These are phyloP conservation scores for Kuraishia ogatae DNA, from an alignment of 805 yeast species.

Conservation along the genomic window DNA sequence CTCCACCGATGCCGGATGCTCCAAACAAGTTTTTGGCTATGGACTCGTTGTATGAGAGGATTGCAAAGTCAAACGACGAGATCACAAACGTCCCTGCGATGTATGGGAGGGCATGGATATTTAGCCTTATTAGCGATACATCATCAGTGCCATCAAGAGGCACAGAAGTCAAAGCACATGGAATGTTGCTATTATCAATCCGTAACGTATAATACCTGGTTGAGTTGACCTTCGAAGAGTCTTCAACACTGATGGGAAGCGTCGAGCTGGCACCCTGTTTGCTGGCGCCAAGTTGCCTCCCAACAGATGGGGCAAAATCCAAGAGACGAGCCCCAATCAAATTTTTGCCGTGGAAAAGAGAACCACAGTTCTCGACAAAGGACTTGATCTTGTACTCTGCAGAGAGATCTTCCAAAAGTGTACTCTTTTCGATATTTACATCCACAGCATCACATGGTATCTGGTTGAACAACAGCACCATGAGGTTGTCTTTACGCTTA, in stretches of 20 bases:
- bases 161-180: conserved; percentile 66
- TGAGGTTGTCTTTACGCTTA: conserved; percentile 56
- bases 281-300: neutral
- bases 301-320: conserved; percentile 5
- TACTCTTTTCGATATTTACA: conserved; percentile 35
- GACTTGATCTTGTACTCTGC: conserved; percentile 14
- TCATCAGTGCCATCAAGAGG: conserved; percentile 39
- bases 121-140: conserved; percentile 36
- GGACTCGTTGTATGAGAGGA: conserved; percentile 73
- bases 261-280: conserved; percentile 4
- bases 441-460: conserved; percentile 68
- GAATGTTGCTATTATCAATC: conserved; percentile 34
- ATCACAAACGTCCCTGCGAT: conserved; percentile 81
- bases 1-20: conserved; percentile 36
- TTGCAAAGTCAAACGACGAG: conserved; percentile 36
- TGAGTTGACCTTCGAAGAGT: conserved; percentile 38
- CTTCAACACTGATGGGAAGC: conserved; percentile 19
- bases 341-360: conserved; percentile 12
- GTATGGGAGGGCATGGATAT: conserved; percentile 72
- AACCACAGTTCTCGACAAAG: conserved; percentile 12
- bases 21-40: conserved; percentile 77
- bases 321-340: conserved; percentile 8
- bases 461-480: conserved; percentile 83
- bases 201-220: conserved; percentile 57
- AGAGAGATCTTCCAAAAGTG: conserved; percentile 5